Evolutionary conservation across 495 filamentous ascomycete species (phyloP).

Genomic region (Xylaria telfairii): DNA sequence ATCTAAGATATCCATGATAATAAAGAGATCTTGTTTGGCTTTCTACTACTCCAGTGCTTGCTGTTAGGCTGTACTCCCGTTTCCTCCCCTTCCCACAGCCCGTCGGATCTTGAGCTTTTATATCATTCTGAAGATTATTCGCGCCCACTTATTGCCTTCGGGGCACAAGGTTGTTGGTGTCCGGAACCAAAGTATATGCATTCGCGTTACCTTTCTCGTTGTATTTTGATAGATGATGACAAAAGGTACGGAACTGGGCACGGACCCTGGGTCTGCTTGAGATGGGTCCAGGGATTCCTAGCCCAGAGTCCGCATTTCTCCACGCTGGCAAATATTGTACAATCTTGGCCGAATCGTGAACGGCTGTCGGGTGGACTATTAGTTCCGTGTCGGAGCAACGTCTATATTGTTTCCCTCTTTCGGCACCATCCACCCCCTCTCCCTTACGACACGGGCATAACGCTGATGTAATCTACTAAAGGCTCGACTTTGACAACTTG

Average conservation of each 20-base stretch:
- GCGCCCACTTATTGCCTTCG: not conserved
- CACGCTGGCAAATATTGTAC: not conserved
- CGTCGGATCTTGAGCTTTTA: not conserved
- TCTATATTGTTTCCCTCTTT: not conserved
- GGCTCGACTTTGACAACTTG: not conserved
- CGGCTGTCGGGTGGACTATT: slow-evolving; percentile 7
- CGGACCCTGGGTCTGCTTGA: not conserved
- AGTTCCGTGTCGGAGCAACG: not conserved
- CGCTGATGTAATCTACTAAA: not conserved
- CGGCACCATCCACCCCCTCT: not conserved
- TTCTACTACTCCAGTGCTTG: not conserved
- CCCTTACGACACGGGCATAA: not conserved
- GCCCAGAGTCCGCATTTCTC: not conserved
- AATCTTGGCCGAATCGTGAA: not conserved
- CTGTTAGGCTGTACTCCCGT: not conserved
- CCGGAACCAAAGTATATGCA: not conserved
- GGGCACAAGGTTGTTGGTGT: not conserved
- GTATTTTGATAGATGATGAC: not conserved
- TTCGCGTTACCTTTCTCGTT: not conserved
- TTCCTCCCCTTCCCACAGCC: not conserved
- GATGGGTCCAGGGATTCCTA: not conserved
- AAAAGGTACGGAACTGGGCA: not conserved
- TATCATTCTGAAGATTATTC: not conserved
- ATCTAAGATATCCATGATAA: not conserved
- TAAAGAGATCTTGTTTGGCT: not conserved